Conservation (phyloP, 257 asterid genomes). For the Misopates orontium region DNA sequence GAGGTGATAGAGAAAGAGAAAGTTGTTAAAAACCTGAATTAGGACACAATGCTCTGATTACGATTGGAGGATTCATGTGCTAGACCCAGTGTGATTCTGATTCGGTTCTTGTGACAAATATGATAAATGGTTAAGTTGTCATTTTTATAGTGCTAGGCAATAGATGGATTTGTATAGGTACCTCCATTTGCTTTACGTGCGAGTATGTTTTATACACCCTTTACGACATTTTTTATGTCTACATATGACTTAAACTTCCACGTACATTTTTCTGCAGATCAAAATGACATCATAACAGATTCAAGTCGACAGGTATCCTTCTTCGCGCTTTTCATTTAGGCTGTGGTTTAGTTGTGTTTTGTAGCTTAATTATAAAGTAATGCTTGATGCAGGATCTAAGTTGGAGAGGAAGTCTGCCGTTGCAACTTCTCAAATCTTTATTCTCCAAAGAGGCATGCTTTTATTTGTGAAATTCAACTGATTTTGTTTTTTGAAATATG, state of each 20-base stretch:
- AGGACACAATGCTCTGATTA: too few relatives aligned
- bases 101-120: too few relatives aligned
- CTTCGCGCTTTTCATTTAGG: constrained; percentile 16
- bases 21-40: too few relatives aligned
- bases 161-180: constrained; percentile 17
- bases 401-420: constrained; percentile 75
- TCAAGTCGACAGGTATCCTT: constrained; percentile 54
- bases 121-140: constrained; percentile 6
- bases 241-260: constrained; percentile 3
- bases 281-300: constrained; percentile 31
- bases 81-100: too few relatives aligned
- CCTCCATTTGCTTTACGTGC: constrained; percentile 1
- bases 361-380: constrained; percentile 21
- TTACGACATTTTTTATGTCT: constrained; percentile 3
- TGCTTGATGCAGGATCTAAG: constrained; percentile 48
- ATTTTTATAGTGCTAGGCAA: constrained; percentile 15
- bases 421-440: constrained; percentile 60
- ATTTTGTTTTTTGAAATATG: constrained; percentile 8
- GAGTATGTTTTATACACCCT: constrained; percentile 7
- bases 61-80: too few relatives aligned
- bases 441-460: constrained; percentile 61
- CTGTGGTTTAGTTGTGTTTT: constrained; percentile 21
- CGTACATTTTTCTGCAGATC: constrained; percentile 45
- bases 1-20: too few relatives aligned
- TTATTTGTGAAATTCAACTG: constrained; percentile 7